Evolutionary conservation across 306 rosid species (phyloP).

Genomic region (Sesbania bispinosa): DNA sequence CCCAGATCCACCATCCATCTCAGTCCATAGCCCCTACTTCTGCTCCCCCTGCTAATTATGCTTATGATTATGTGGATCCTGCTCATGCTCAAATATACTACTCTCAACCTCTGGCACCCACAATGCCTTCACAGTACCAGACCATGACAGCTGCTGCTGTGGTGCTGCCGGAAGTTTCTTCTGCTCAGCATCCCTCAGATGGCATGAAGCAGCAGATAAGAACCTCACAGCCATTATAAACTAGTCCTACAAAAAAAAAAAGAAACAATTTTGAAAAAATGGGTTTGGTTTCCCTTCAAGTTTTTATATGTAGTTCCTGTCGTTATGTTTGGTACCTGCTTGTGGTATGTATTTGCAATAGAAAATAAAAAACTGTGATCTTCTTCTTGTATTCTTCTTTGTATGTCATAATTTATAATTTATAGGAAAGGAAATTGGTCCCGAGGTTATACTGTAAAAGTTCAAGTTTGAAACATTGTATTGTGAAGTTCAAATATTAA

Average conservation of each 20-base stretch:
- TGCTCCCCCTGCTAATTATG: conserved; percentile 47
- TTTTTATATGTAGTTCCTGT: conserved; percentile 47
- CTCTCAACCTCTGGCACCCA: conserved; percentile 69
- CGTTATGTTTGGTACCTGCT: conserved; percentile 55
- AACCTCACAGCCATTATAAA: conserved; percentile 63
- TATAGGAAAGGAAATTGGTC: conserved; percentile 74
- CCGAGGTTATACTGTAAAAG: conserved; percentile 87
- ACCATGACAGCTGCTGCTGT: conserved; percentile 68
- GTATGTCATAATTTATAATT: conserved; percentile 56
- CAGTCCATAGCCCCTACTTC: conserved; percentile 65
- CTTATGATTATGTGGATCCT: conserved; percentile 68
- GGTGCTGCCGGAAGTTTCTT: conserved; percentile 45
- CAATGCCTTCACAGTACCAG: conserved; percentile 85
- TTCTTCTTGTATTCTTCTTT: conserved; percentile 47
- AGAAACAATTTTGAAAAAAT: conserved; percentile 78
- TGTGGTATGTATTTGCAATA: conserved; percentile 79
- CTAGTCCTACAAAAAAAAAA: conserved; percentile 32
- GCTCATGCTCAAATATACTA: conserved; percentile 74
- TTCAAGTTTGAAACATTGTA: conserved; percentile 51
- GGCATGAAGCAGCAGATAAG: conserved; percentile 83
- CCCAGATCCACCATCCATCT: conserved; percentile 84
- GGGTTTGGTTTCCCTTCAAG: conserved; percentile 46
- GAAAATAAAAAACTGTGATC: conserved; percentile 63
- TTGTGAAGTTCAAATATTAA: conserved; percentile 61
- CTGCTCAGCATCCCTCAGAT: conserved; percentile 68